These are phyloP conservation scores for Hanseniaspora meyeri DNA, from an alignment of 805 yeast species.

Conservation along the genomic window DNA sequence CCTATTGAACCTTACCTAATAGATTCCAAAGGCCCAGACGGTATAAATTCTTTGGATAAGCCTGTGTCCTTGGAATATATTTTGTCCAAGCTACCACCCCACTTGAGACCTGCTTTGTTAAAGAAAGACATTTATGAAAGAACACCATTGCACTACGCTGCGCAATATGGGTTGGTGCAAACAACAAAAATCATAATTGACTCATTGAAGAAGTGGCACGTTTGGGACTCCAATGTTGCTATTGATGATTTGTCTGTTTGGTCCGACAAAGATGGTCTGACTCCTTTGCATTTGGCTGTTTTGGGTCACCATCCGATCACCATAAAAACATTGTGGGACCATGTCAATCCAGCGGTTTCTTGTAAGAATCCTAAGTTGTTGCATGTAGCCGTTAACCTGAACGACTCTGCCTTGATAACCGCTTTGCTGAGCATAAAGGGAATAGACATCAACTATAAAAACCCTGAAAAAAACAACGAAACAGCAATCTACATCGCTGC, in stretches of 20 bases:
- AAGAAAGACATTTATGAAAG: constrained; percentile 65
- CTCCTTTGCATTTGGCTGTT: constrained; percentile 76
- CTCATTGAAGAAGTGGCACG: constrained; percentile 46
- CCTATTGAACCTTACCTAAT: constrained; percentile 42
- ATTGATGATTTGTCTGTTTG: constrained; percentile 46
- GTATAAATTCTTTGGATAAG: constrained; percentile 45
- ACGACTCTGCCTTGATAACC: constrained; percentile 44
- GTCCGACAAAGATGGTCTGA: constrained; percentile 62
- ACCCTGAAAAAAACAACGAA: constrained; percentile 42
- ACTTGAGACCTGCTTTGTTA: constrained; percentile 42
- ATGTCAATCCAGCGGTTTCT: constrained; percentile 29
- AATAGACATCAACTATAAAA: constrained; percentile 52
- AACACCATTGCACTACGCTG: constrained; percentile 81
- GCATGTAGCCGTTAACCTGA: constrained; percentile 47
- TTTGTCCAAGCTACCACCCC: constrained; percentile 42
- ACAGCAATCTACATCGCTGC: constrained; percentile 76
- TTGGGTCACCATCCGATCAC: constrained; percentile 75
- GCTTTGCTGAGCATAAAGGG: constrained; percentile 44
- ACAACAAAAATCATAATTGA: constrained; percentile 47
- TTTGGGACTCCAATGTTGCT: constrained; percentile 37
- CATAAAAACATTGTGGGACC: constrained; percentile 42
- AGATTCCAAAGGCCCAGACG: constrained; percentile 51
- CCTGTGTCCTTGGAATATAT: constrained; percentile 50
- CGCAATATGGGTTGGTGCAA: constrained; percentile 68
- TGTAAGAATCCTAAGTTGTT: constrained; percentile 47